Conservation (phyloP, 1,284 basidiomycete genomes). For the Pseudomicrostroma phylloplanum region DNA sequence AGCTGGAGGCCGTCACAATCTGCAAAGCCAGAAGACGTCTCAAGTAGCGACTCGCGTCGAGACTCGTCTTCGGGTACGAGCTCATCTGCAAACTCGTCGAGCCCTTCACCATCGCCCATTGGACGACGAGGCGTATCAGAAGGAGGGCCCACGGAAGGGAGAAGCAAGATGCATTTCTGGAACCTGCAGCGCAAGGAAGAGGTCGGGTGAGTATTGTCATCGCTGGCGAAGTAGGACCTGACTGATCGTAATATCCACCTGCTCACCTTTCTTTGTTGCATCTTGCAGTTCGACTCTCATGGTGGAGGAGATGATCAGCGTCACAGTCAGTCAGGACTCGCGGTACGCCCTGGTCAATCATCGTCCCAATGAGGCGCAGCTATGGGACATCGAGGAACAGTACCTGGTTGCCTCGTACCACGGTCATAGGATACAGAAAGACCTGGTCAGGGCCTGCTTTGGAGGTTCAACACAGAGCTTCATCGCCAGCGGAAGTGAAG, state of each 20-base stretch:
- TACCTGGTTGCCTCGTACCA: slow-evolving; percentile 57
- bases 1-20: slow-evolving; percentile 43
- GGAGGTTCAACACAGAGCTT: slow-evolving; percentile 86
- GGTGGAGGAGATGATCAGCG: slow-evolving; percentile 63
- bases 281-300: slow-evolving; percentile 60
- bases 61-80: slow-evolving; percentile 22
- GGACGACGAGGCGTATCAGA: background rate
- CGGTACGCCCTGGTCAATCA: slow-evolving; percentile 80
- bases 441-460: slow-evolving; percentile 83
- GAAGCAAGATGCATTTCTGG: slow-evolving; percentile 66
- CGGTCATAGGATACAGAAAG: slow-evolving; percentile 53
- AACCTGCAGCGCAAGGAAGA: slow-evolving; percentile 59
- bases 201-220: slow-evolving; percentile 34
- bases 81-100: slow-evolving; percentile 12
- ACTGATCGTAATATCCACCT: no score
- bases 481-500: slow-evolving; percentile 88
- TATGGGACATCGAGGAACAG: slow-evolving; percentile 68
- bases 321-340: slow-evolving; percentile 70
- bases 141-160: slow-evolving; percentile 31
- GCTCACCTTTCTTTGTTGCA: slow-evolving; percentile 8
- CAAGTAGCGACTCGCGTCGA: background rate
- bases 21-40: background rate
- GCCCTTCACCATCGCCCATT: background rate
- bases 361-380: slow-evolving; percentile 63
- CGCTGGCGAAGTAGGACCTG: no score